These are phyloP conservation scores for Starmerella vitae DNA, from an alignment of 805 yeast species.

Conservation along the genomic window DNA sequence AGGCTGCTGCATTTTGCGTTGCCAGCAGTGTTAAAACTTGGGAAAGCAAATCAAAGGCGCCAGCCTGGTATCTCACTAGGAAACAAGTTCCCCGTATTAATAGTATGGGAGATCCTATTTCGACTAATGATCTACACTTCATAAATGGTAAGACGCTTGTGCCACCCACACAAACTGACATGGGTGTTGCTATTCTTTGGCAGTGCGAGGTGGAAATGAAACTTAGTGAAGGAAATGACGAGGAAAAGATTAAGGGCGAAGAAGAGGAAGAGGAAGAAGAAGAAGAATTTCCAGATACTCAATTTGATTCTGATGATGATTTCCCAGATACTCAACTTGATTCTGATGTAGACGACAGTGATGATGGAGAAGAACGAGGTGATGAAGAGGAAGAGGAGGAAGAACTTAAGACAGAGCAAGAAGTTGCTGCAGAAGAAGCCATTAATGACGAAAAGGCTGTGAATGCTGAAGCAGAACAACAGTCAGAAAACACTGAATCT, in stretches of 20 bases:
- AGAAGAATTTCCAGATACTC: slow-evolving; percentile 19
- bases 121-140: slow-evolving; percentile 47
- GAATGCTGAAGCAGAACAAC: not conserved
- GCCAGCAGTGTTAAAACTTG: slow-evolving; percentile 64
- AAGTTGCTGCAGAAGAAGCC: not conserved
- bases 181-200: slow-evolving; percentile 84
- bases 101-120: slow-evolving; percentile 38
- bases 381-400: not conserved
- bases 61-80: slow-evolving; percentile 78
- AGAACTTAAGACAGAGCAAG: not conserved
- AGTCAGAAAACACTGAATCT: slow-evolving; percentile 1
- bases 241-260: slow-evolving; percentile 10
- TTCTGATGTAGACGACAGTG: slow-evolving; percentile 19
- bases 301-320: slow-evolving; percentile 26
- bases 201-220: slow-evolving; percentile 43
- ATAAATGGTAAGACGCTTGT: slow-evolving; percentile 42
- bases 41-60: slow-evolving; percentile 68
- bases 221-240: slow-evolving; percentile 24
- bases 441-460: not conserved
- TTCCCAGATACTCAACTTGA: slow-evolving; percentile 15
- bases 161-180: slow-evolving; percentile 62
- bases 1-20: slow-evolving; percentile 78
- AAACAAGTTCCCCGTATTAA: slow-evolving; percentile 48
- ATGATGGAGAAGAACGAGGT: not conserved
- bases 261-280: slow-evolving; percentile 12